Base-by-base conservation (phyloP, 345 rosid genomes). In the Eucalyptus tenuipes region DNA sequence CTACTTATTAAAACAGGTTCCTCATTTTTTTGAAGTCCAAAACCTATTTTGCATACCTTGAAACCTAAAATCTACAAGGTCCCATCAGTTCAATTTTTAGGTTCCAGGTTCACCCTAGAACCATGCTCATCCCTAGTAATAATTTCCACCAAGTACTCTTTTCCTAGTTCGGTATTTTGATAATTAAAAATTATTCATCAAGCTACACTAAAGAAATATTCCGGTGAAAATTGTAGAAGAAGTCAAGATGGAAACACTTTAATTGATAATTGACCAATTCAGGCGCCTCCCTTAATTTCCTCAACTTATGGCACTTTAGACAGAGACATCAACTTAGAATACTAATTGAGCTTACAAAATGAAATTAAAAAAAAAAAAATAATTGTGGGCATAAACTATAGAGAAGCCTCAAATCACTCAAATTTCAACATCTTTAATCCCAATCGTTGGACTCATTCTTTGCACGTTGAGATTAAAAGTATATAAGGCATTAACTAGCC, bases 1-100 rank as follows among this genome's bases (percentile, higher is more conserved):
- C 4, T 50, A 50, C 1, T 50, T 0, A 0, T 50, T 0, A 50
- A 50, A 7, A 50, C 0, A 0, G 1, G 1, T 50, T 50, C 1
- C 55, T 50, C 3, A 50, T 1, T 50, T 17, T 48, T 50, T 50
- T 50, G 55, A 50, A 50, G 1, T 4, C 22, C 0, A 2, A 0
- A 50, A 17, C 55, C 0, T 50, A 50, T 3, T 50, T 50, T 50
- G 22, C 55, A 50, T 50, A 3, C 2, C 4, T 17, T 7, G 22
- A 0, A 50, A 50, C 55, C 55, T 17, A 50, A 50, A 50, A 50
- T 50, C 22, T 50, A 50, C 55, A 50, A 50, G 55, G 17, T 50
- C 4, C 55, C 55, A 17, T 2, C 4, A 0, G 1, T 50, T 0
- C 55, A 50, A 50, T 50, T 50, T 1, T 50, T 4, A 17, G 2